Conservation (phyloP, 179 eudicot species). For the Pouteria campechiana region DNA sequence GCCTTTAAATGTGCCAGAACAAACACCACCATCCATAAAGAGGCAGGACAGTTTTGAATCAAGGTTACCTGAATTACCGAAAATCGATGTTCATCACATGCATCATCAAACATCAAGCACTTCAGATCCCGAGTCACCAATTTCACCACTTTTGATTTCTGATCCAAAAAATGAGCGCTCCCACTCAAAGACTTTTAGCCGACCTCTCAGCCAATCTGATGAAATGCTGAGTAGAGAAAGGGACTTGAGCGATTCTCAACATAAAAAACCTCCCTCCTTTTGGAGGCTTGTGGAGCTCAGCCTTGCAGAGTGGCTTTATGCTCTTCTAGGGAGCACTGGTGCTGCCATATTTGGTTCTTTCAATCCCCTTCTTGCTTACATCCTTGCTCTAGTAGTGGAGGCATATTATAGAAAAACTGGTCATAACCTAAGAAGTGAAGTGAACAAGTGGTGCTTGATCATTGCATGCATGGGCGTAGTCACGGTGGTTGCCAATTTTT, state of each 20-base stretch:
- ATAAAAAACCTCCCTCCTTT: constrained; percentile 57
- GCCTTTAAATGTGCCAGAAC: constrained; percentile 33
- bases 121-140: constrained; percentile 96
- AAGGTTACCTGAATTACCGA: constrained; percentile 87
- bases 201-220: constrained; percentile 62
- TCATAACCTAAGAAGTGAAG: constrained; percentile 51
- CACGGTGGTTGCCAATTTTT: constrained; percentile 95
- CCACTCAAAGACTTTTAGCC: constrained; percentile 95
- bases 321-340: constrained; percentile 92
- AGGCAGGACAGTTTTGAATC: constrained; percentile 97
- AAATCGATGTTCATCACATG: constrained; percentile 64
- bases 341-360: constrained; percentile 98
- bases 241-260: constrained; percentile 27
- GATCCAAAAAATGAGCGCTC: constrained; percentile 97
- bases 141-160: constrained; percentile 94
- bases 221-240: constrained; percentile 31
- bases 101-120: constrained; percentile 42
- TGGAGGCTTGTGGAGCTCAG: constrained; percentile 99
- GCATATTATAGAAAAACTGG: constrained; percentile 47
- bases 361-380: constrained; percentile 94
- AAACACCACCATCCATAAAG: constrained; percentile 76
- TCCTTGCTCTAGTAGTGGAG: constrained; percentile 73
- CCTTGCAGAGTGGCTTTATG: constrained; percentile 98
- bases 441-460: constrained; percentile 94
- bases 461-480: constrained; percentile 93